These are phyloP conservation scores for Neonectria hederae DNA, from an alignment of 2,329 filamentous ascomycete species.

Conservation along the genomic window DNA sequence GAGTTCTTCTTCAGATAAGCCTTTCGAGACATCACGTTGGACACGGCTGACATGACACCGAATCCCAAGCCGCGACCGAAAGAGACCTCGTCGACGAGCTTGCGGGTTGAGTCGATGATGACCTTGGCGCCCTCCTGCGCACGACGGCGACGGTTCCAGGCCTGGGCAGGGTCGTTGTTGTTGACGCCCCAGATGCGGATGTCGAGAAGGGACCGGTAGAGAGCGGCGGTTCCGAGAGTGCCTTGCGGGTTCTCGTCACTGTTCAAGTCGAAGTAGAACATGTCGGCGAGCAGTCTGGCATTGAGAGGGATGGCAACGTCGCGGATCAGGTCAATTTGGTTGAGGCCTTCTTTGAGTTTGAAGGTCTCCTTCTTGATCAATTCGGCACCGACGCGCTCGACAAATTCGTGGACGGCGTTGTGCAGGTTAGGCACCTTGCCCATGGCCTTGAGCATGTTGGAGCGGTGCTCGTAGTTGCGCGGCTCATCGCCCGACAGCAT, in stretches of 20 bases:
- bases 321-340: constrained; percentile 54
- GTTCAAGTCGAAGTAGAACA: constrained; percentile 68
- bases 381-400: constrained; percentile 48
- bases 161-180: constrained; percentile 57
- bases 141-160: constrained; percentile 56
- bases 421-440: constrained; percentile 47
- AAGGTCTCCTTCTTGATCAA: constrained; percentile 54
- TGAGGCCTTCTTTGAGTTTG: constrained; percentile 47
- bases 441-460: constrained; percentile 45
- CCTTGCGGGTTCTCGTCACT: constrained; percentile 63
- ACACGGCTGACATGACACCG: constrained; percentile 43
- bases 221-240: constrained; percentile 48
- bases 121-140: constrained; percentile 52
- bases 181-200: constrained; percentile 58
- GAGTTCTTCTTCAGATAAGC: constrained; percentile 47
- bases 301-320: constrained; percentile 69
- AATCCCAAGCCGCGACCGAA: constrained; percentile 45
- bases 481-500: constrained; percentile 51
- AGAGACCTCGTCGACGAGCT: constrained; percentile 51
- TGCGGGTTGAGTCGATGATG: constrained; percentile 51
- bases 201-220: constrained; percentile 55
- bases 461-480: constrained; percentile 45
- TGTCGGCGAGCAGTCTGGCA: constrained; percentile 62
- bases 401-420: constrained; percentile 44
- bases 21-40: constrained; percentile 43